Conservation (phyloP, 2,329 filamentous ascomycete species). For the Exophiala phaeomuriformis region DNA sequence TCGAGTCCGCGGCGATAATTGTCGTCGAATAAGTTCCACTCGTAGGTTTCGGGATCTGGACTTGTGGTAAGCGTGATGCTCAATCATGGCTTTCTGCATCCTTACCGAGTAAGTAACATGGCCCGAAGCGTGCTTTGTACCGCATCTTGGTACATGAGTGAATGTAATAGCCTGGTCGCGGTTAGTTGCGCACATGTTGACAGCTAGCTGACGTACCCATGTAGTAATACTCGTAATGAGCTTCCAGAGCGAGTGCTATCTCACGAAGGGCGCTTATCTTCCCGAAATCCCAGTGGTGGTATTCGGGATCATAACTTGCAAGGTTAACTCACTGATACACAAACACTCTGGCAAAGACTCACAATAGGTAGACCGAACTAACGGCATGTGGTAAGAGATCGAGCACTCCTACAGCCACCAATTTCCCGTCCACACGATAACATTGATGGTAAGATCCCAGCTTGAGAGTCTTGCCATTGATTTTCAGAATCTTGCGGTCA, state of each 20-base stretch:
- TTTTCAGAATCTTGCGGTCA: slow-evolving; percentile 33
- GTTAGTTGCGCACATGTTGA: background rate
- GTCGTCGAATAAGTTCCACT: slow-evolving; percentile 41
- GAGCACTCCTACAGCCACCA: slow-evolving; percentile 44
- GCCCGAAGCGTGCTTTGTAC: slow-evolving; percentile 43
- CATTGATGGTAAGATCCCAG: slow-evolving; percentile 46
- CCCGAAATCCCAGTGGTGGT: slow-evolving; percentile 55
- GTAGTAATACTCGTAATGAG: slow-evolving; percentile 54
- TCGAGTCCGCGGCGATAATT: slow-evolving; percentile 38
- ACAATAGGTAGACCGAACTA: slow-evolving; percentile 47
- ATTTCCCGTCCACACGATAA: slow-evolving; percentile 43
- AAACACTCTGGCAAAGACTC: slow-evolving; percentile 18
- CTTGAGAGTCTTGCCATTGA: slow-evolving; percentile 36
- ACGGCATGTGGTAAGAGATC: slow-evolving; percentile 42
- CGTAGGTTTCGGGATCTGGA: slow-evolving; percentile 41
- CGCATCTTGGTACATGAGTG: slow-evolving; percentile 49
- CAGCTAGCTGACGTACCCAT: slow-evolving; percentile 44
- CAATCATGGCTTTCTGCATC: background rate
- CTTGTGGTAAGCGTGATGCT: background rate
- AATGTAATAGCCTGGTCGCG: slow-evolving; percentile 51
- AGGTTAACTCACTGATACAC: background rate
- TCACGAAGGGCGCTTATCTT: slow-evolving; percentile 57
- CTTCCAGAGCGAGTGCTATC: slow-evolving; percentile 49
- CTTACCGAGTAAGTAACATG: slow-evolving; percentile 44
- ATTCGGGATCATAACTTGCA: slow-evolving; percentile 52